A percentile compares a stretch with the other conserved stretches of the same genome.
These are phyloP conservation scores for Hibiscus trionum DNA, from an alignment of 345 rosid species.

Conservation along the genomic window DNA sequence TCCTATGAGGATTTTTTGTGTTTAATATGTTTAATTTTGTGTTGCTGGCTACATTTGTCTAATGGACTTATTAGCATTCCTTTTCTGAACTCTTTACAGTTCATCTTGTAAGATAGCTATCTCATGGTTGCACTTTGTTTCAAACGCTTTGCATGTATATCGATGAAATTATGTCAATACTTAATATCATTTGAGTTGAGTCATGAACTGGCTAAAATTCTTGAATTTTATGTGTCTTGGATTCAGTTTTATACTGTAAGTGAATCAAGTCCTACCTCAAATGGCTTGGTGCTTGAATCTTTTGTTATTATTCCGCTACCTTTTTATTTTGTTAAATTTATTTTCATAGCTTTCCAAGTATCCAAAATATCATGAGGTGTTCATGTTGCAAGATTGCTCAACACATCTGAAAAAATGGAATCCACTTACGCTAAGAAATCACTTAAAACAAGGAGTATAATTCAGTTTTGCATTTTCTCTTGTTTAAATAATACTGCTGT, in stretches of 20 bases:
- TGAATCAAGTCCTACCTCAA: conserved; percentile 1
- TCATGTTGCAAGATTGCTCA: not conserved
- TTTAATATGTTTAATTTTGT: not conserved
- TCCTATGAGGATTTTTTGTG: conserved; percentile 1
- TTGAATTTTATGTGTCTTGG: not conserved
- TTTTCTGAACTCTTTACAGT: not conserved
- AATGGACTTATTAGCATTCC: not conserved
- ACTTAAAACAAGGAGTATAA: not conserved
- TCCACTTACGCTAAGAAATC: not conserved
- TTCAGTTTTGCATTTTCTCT: not conserved
- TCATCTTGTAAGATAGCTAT: not conserved
- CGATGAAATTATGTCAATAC: not conserved
- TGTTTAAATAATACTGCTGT: not conserved
- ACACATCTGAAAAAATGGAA: not conserved
- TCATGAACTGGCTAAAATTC: not conserved
- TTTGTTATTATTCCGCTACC: not conserved
- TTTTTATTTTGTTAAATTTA: not conserved
- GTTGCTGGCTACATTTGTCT: not conserved
- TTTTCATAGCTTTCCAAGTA: not conserved
- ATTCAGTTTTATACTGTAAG: not conserved
- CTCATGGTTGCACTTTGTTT: not conserved
- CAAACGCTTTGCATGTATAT: not conserved
- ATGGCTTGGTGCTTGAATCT: not conserved
- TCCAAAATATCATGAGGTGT: not conserved
- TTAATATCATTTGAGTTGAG: not conserved